Percentiles rank a stretch among this genome's conserved stretches.
These are phyloP conservation scores for Oryza australiensis DNA, from an alignment of 176 grass and related monocot species.

Conservation along the genomic window DNA sequence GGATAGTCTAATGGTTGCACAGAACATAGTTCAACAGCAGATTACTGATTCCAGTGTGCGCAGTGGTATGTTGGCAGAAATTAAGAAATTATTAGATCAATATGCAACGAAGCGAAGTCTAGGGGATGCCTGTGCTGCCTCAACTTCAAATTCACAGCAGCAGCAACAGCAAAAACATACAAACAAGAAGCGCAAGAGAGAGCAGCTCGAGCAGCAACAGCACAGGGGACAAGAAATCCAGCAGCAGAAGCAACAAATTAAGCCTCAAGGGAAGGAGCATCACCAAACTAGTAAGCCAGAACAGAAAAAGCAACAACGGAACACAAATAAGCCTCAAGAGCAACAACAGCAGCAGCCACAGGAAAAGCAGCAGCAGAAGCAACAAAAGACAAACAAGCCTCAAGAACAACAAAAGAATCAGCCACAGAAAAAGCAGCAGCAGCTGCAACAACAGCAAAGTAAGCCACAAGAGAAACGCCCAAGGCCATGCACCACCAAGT, in stretches of 20 bases:
- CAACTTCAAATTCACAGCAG: conserved; percentile 24
- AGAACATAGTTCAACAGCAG: conserved; percentile 32
- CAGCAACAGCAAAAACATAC: conserved; percentile 10
- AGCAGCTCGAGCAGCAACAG: conserved; percentile 8
- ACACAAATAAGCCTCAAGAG: too few species aligned
- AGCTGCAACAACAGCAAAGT: conserved; percentile 4
- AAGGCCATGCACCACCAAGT: conserved; percentile 7
- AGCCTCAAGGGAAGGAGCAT: conserved; percentile 2
- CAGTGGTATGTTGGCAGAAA: conserved; percentile 29
- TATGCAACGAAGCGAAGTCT: conserved; percentile 23
- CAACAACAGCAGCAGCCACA: too few species aligned
- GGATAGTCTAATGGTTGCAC: conserved; percentile 2
- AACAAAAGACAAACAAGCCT: not conserved
- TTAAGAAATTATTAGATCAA: conserved; percentile 30
- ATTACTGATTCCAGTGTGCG: conserved; percentile 22
- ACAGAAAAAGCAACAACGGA: too few species aligned
- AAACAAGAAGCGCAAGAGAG: conserved; percentile 40
- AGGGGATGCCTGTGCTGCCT: not conserved
- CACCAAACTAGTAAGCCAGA: too few species aligned
- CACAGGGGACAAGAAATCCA: not conserved
- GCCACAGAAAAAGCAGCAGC: not conserved
- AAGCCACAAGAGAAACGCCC: not conserved
- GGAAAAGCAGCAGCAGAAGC: not conserved
- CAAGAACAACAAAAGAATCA: conserved; percentile 7
- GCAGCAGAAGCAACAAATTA: conserved; percentile 1